A percentile compares a stretch with the other conserved stretches of the same genome.
Evolutionary conservation across 192 early-diverging fungal genomes (phyloP).

Genomic region (Linnemannia hyalina): DNA sequence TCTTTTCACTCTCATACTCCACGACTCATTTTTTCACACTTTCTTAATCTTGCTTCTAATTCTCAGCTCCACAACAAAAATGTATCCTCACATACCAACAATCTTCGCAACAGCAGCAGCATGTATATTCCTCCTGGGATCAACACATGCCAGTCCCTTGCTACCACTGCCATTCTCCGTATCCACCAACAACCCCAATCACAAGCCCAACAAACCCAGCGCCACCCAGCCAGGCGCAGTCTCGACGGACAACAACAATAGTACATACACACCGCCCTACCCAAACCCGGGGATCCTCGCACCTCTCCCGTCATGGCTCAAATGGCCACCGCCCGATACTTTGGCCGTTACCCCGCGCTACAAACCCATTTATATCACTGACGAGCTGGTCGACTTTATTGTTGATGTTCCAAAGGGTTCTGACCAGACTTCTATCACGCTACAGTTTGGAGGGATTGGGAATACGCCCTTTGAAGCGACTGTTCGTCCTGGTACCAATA

Average conservation of each 20-base stretch:
- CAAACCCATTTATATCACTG: not conserved
- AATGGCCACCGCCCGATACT: not conserved
- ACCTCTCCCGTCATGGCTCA: not conserved
- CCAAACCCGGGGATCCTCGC: not conserved
- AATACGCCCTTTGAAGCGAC: not conserved
- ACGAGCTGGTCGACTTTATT: conserved; percentile 5
- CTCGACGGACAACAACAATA: not conserved
- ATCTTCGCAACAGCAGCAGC: too few relatives aligned
- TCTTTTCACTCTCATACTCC: too few relatives aligned
- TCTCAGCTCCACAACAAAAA: too few relatives aligned
- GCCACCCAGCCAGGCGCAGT: not conserved
- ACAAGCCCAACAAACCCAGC: too few relatives aligned
- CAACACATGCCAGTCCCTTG: too few relatives aligned
- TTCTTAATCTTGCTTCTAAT: too few relatives aligned
- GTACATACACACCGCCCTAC: not conserved
- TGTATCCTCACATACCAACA: too few relatives aligned
- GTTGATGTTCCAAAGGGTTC: conserved; percentile 6
- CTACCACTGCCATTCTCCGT: too few relatives aligned
- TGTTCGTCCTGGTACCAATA: not conserved
- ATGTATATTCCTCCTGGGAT: too few relatives aligned
- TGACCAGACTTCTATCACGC: not conserved
- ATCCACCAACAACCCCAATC: too few relatives aligned
- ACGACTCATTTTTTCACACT: too few relatives aligned
- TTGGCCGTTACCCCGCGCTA: conserved; percentile 9
- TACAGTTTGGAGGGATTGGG: not conserved